These are phyloP conservation scores for Penicillium bovifimosum DNA, from an alignment of 495 filamentous ascomycete species.

Conservation along the genomic window DNA sequence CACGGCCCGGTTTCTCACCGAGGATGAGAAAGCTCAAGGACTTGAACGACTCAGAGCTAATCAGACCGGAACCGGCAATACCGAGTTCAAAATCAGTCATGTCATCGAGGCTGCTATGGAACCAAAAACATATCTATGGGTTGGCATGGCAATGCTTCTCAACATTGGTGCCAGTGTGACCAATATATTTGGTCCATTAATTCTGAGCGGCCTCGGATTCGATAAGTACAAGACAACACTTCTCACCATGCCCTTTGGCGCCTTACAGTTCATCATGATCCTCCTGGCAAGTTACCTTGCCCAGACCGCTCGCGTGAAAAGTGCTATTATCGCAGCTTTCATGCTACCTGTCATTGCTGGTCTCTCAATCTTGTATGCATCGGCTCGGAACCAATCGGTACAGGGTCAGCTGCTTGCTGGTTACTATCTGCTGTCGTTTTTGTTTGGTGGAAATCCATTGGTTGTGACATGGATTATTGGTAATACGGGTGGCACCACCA, in stretches of 20 bases:
- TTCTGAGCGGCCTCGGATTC: conserved; percentile 55
- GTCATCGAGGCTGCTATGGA: conserved; percentile 42
- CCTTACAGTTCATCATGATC: conserved; percentile 41
- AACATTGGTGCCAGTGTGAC: conserved; percentile 59
- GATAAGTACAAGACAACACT: conserved; percentile 50
- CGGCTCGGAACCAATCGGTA: conserved; percentile 37
- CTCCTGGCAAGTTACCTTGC: conserved; percentile 41
- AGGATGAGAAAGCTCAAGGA: conserved; percentile 53
- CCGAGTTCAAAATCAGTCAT: conserved; percentile 44
- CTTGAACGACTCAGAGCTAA: conserved; percentile 58
- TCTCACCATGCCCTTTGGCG: conserved; percentile 48
- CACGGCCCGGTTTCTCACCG: conserved; percentile 54
- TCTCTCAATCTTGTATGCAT: conserved; percentile 48
- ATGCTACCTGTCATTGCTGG: conserved; percentile 54
- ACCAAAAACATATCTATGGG: conserved; percentile 46
- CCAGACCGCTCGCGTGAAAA: conserved; percentile 47
- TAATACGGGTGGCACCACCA: conserved; percentile 46
- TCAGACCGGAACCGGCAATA: conserved; percentile 51
- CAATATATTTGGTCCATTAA: conserved; percentile 55
- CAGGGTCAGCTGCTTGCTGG: conserved; percentile 46
- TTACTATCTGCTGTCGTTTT: conserved; percentile 58
- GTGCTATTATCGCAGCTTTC: conserved; percentile 41
- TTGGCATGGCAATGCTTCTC: conserved; percentile 50
- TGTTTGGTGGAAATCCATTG: conserved; percentile 49
- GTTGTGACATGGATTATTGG: conserved; percentile 48